Base-by-base conservation (phyloP, 441 rosid genomes). In the Melastoma candidum region DNA sequence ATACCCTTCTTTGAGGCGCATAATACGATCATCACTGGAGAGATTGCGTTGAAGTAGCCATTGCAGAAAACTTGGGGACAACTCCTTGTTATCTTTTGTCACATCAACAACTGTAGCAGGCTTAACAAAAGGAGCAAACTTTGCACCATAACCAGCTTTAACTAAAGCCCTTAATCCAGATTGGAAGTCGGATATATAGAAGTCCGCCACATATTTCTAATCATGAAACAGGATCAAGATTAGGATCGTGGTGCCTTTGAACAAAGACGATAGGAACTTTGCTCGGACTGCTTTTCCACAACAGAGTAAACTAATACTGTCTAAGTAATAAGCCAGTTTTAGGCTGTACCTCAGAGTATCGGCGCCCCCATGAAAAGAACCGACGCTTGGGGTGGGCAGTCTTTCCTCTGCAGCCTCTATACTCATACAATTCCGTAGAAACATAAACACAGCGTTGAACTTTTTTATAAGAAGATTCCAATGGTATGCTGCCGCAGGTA, bases 1-100 rank as follows among this genome's bases (percentile, higher is more conserved):
- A 48, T 79, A 92, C 98, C 98, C 97, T 81, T 92, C 98, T 71
- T 82, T 88, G 52, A 92, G 95, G 46, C 94, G 82, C 97, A 92
- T 84, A 64, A 74, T 63, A 11, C 84, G 71, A 65, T 84, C 82
- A 70, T 84, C 95, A 39, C 72, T 74, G 7, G 92, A 77, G 51
- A 92, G 87, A 69, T 69, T 81, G 54, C 79, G 95, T 46, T 82
- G 97, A 26, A 92, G 72, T 3, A 92, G 71, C 98, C 98, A 88
- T 57, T 71, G 71, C n/a, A 81, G 29, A 70, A 92, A 84, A 71
- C 71, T 71, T 9, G 97, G 89, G 59, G 86, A 85, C 48, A 75
- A 65, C 47, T 84, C 84, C 61, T 60, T 78, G 61, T 81, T 92
- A 57, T 75, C 77, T 65, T 72, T 69, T 29, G 77, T 83, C 44